Evolutionary conservation across 2,329 filamentous ascomycete species (phyloP).

Genomic region (Emergomyces pasteurianus): DNA sequence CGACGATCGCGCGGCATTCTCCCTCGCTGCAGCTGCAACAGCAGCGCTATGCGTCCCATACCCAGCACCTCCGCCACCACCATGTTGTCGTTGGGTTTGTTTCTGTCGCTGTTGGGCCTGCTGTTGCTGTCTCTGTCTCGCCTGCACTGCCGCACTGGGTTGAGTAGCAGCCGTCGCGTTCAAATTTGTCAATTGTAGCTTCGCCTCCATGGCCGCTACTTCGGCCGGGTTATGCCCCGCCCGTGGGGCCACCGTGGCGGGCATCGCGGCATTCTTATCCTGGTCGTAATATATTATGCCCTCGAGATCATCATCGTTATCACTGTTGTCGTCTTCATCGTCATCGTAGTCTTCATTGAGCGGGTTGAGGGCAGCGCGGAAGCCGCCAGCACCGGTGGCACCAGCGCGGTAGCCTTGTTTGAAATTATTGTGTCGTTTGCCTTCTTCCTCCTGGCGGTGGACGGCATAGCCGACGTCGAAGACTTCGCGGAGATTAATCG

Average conservation of each 20-base stretch:
- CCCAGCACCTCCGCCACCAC: slow-evolving; percentile 39
- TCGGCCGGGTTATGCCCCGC: slow-evolving; percentile 40
- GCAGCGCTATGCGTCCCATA: slow-evolving; percentile 83
- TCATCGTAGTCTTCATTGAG: slow-evolving; percentile 54
- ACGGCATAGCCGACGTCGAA: slow-evolving; percentile 98
- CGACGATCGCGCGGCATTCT: slow-evolving; percentile 61
- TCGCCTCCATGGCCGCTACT: slow-evolving; percentile 69
- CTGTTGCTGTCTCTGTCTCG: slow-evolving; percentile 40
- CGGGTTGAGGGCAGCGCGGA: slow-evolving; percentile 51
- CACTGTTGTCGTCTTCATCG: slow-evolving; percentile 54
- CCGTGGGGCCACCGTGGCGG: slow-evolving; percentile 54
- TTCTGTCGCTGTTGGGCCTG: slow-evolving; percentile 36
- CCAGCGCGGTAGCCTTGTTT: slow-evolving; percentile 53
- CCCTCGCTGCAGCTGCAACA: slow-evolving; percentile 71
- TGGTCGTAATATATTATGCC: slow-evolving; percentile 40
- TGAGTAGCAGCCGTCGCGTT: slow-evolving; percentile 30
- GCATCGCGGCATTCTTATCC: slow-evolving; percentile 30
- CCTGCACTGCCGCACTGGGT: slow-evolving; percentile 48
- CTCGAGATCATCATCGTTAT: slow-evolving; percentile 47
- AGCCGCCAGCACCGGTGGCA: slow-evolving; percentile 41
- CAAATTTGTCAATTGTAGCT: slow-evolving; percentile 73
- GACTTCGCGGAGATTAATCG: slow-evolving; percentile 89
- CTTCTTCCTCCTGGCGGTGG: slow-evolving; percentile 90
- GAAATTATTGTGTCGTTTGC: slow-evolving; percentile 78
- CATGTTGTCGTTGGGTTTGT: slow-evolving; percentile 14